Base-by-base conservation (phyloP, 2,329 filamentous ascomycete species). In the Daldinia eschscholtzii region DNA sequence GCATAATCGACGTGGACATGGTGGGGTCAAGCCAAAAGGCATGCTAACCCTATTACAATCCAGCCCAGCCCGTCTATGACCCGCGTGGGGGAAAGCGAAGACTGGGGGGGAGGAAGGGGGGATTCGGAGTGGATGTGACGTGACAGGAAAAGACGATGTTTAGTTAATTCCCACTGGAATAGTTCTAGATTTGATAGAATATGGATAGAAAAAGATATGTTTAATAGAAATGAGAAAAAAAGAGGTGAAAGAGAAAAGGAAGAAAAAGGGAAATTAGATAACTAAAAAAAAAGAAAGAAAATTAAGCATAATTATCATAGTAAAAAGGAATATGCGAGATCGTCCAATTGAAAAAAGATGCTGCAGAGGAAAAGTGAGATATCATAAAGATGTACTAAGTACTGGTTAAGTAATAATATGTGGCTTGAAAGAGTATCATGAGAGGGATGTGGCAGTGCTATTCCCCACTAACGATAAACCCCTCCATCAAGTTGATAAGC, bases 61-160 rank as follows among this genome's bases (percentile, higher is more conserved):
- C 42, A 50, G 50, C 46, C 20, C 20, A 23, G 20, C 20, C 20
- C 37, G 52, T 52, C 46, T 59, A 61, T 66, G 30, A 61, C 61
- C 59, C 59, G 68, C 65, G 68, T 70, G 68, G 65, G 65, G 52
- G 52, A 37, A 37, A 37, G 52, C 35, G 37, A 30, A n/a, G n/a
- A 26, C 12, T 13, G 23, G 50, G 52, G 20, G 42, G 64, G 57
- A 60, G 64, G 57, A 60, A 28, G 33, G 41, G 23, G 53, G 48
- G 46, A 65, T 50, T 23, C 26, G 46, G 46, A 50, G 46, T 28
- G 44, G 44, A 20, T 48, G 44, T 28, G 20, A 48, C 44, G 44
- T 20, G 41, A n/a, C 1, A 44, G 18, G 3, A 18, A 2, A 7
- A 23, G 3, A 26, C 3, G 42, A 46, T 46, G 42, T 15, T 30